A percentile compares a stretch with the other conserved stretches of the same genome.
Evolutionary conservation across 2,329 filamentous ascomycete genomes (phyloP).

Genomic region (Penicillium polonicum): DNA sequence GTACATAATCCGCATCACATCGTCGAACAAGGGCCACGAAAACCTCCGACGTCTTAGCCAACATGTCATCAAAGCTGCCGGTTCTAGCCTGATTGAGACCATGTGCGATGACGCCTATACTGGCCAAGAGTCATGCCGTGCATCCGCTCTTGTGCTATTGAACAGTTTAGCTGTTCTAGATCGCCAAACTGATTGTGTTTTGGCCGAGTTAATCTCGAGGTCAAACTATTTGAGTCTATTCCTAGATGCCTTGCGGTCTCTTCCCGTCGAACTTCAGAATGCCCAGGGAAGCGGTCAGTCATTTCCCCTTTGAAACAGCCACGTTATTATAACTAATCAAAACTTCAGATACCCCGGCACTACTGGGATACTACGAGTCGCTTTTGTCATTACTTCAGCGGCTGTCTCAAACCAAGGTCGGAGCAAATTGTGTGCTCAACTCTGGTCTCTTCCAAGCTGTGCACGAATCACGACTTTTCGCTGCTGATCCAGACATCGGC

Average conservation of each 20-base stretch:
- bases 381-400: constrained; percentile 80
- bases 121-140: constrained; percentile 76
- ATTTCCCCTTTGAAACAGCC: neutral
- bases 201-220: constrained; percentile 76
- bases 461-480: constrained; percentile 79
- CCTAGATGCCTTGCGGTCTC: constrained; percentile 78
- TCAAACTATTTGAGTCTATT: constrained; percentile 90
- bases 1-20: constrained; percentile 69
- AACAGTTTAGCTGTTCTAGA: constrained; percentile 73
- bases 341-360: constrained; percentile 51
- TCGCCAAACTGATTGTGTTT: constrained; percentile 66
- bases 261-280: constrained; percentile 70
- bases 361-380: constrained; percentile 66
- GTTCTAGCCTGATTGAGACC: constrained; percentile 77
- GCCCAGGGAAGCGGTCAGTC: constrained; percentile 56
- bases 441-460: constrained; percentile 82
- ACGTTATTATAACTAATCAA: constrained; percentile 5
- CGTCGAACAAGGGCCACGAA: constrained; percentile 51
- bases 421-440: constrained; percentile 82
- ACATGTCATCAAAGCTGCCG: constrained; percentile 73
- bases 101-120: constrained; percentile 92
- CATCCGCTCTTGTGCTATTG: constrained; percentile 82
- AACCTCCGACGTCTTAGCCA: constrained; percentile 53
- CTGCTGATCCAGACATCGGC: constrained; percentile 87
- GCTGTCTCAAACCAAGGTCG: constrained; percentile 78